Evolutionary conservation across 768 basidiomycete genomes (phyloP).

Genomic region (Favolaschia claudopus): DNA sequence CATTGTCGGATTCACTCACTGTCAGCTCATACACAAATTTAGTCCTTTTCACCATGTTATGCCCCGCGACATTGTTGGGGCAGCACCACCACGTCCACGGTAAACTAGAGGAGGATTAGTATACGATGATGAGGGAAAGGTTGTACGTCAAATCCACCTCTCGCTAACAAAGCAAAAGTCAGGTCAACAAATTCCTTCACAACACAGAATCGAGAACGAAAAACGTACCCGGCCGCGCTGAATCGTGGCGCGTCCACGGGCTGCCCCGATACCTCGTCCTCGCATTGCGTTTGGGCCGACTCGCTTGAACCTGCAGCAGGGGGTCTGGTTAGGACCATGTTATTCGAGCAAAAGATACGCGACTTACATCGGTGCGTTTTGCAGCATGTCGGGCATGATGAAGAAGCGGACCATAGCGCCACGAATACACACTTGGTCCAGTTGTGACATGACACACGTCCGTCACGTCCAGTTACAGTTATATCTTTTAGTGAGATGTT

Average conservation of each 20-base stretch:
- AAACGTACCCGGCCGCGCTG: conserved; percentile 90
- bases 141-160: conserved; percentile 56
- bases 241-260: conserved; percentile 96
- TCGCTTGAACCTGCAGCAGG: conserved; percentile 87
- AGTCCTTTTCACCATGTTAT: conserved; percentile 78
- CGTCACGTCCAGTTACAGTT: conserved; percentile 96
- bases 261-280: conserved; percentile 98
- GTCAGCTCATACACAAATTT: not conserved
- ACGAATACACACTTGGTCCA: conserved; percentile 98
- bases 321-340: conserved; percentile 10
- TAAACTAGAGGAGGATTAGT: conserved; percentile 61
- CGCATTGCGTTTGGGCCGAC: conserved; percentile 98
- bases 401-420: conserved; percentile 98
- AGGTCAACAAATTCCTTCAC: conserved; percentile 26
- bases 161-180: conserved; percentile 59
- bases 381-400: conserved; percentile 98
- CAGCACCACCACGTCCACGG: conserved; percentile 85
- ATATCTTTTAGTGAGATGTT: conserved; percentile 96
- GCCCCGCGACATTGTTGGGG: conserved; percentile 68
- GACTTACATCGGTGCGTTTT: conserved; percentile 96
- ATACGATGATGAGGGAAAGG: conserved; percentile 4
- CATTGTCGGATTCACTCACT: no score
- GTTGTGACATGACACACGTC: conserved; percentile 95
- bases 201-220: conserved; percentile 7
- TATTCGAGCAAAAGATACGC: conserved; percentile 10